Percentiles rank a stretch among this genome's conserved stretches.
These are phyloP conservation scores for Aureobasidium sp. DNA, from an alignment of 2,329 filamentous ascomycete species.

Conservation along the genomic window DNA sequence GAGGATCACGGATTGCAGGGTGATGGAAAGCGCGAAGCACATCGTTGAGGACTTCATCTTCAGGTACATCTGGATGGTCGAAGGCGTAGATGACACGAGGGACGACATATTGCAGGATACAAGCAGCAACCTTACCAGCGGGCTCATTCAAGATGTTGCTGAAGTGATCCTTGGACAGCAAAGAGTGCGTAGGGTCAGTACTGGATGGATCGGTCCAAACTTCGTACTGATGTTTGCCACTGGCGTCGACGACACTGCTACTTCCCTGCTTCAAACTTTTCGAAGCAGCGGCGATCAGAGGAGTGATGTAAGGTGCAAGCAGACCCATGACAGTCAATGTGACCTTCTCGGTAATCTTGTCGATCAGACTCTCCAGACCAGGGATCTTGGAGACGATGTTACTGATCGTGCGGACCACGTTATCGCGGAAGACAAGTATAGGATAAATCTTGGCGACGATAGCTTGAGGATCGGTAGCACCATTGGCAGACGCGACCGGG, in stretches of 20 bases:
- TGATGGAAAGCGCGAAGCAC: slow-evolving; percentile 87
- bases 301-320: slow-evolving; percentile 90
- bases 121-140: slow-evolving; percentile 83
- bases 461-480: slow-evolving; percentile 68
- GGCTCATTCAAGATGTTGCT: slow-evolving; percentile 90
- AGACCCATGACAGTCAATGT: slow-evolving; percentile 94
- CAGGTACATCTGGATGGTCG: slow-evolving; percentile 78
- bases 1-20: slow-evolving; percentile 81
- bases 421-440: slow-evolving; percentile 94
- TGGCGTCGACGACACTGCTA: slow-evolving; percentile 68
- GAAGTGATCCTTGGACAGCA: slow-evolving; percentile 97
- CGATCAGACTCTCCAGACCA: slow-evolving; percentile 87
- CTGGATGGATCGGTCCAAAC: slow-evolving; percentile 72
- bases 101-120: slow-evolving; percentile 85
- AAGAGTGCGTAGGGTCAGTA: slow-evolving; percentile 94
- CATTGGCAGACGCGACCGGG: slow-evolving; percentile 27
- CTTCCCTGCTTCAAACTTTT: slow-evolving; percentile 89
- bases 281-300: slow-evolving; percentile 89
- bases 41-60: slow-evolving; percentile 76
- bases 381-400: slow-evolving; percentile 92
- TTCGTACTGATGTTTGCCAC: slow-evolving; percentile 55
- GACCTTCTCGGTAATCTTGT: slow-evolving; percentile 93
- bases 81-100: slow-evolving; percentile 91
- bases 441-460: slow-evolving; percentile 78
- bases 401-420: slow-evolving; percentile 89